phyloP scores from a whole-genome alignment of 2,329 filamentous ascomycete species.

The Fusarium sp. region DNA sequence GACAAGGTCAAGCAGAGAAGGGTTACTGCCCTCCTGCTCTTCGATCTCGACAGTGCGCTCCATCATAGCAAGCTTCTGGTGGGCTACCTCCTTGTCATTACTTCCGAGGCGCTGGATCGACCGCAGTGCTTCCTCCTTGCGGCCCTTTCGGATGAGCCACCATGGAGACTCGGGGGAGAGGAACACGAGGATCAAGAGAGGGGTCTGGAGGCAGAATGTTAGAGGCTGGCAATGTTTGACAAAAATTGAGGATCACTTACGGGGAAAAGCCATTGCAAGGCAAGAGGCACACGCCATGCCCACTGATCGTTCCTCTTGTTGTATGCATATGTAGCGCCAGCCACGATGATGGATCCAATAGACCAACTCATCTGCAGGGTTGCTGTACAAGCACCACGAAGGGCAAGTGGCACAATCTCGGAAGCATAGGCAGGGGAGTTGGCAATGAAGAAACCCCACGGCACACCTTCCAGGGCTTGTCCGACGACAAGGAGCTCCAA shows the following conservation, averaged over 20 bases:
- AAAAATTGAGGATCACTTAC: neutral
- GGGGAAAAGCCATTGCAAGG: slow-evolving; percentile 67
- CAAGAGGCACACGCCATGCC: slow-evolving; percentile 57
- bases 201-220: slow-evolving; percentile 45
- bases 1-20: slow-evolving; percentile 61
- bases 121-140: slow-evolving; percentile 52
- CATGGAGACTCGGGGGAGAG: slow-evolving; percentile 61
- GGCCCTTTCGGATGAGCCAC: slow-evolving; percentile 63
- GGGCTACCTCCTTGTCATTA: slow-evolving; percentile 10
- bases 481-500: slow-evolving; percentile 55
- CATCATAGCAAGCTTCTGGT: slow-evolving; percentile 64
- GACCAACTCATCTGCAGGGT: slow-evolving; percentile 73
- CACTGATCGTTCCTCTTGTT: slow-evolving; percentile 41
- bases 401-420: slow-evolving; percentile 66
- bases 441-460: slow-evolving; percentile 70
- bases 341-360: slow-evolving; percentile 69
- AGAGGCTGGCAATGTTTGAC: neutral
- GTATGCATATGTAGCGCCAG: slow-evolving; percentile 62
- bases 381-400: slow-evolving; percentile 65
- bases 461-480: slow-evolving; percentile 67
- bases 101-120: slow-evolving; percentile 58
- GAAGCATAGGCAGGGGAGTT: slow-evolving; percentile 68
- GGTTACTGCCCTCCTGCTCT: slow-evolving; percentile 49
- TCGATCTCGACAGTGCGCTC: slow-evolving; percentile 64
- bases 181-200: slow-evolving; percentile 61